Evolutionary conservation across 139 green algal genomes (phyloP), one percentile per base, ranked within the genome.

Genomic region (Tetradesmus obliquus): DNA sequence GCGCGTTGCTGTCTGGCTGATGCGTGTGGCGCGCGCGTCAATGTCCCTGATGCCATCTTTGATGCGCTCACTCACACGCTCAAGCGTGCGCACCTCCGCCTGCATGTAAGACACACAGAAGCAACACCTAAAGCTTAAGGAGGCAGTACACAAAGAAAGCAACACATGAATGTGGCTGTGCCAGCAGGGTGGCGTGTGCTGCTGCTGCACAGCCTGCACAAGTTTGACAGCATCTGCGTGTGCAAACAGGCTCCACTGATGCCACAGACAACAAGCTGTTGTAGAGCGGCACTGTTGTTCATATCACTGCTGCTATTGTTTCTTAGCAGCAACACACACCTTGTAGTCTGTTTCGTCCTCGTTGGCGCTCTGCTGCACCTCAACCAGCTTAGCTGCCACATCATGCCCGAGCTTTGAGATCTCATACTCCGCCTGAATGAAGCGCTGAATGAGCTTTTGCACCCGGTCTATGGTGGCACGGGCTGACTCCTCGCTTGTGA

Each of bases 1-100:
- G 19, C 92, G 94, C 55, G 95, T 94, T 76, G 94, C 93, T 54
- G 93, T 92, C 86, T 96, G 94, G 66, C 89, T 93, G 51, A 94
- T 84, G 7, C 81, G 80, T 19, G 87, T 90, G 85, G 95, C 93
- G 51, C 91, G 92, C 2, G 54, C 62, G 82, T 97, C 94, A 74
- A 97, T 92, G 82, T 94, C 85, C 7, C 87, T 66, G 80, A 97
- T 95, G 12, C 82, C 32, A 2, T 76, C 85, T 83, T 94, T 94
- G 55, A 91, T 87, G 7, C 91, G 87, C 51, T 91, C 92, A 74
- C 92, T 82, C 2, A 88, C 89, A 3, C 32, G 79, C 83, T 96
- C 91, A 84, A 97, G 62, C 12, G 53, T 84, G 54, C 66, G 79
- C 24, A 95, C 89, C 55, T 94, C 84, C 2, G 82, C 89, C 89